Percentiles rank a stretch among this genome's conserved stretches.
Conservation (phyloP, 75 land plant species). For the Larix kaempferi region DNA sequence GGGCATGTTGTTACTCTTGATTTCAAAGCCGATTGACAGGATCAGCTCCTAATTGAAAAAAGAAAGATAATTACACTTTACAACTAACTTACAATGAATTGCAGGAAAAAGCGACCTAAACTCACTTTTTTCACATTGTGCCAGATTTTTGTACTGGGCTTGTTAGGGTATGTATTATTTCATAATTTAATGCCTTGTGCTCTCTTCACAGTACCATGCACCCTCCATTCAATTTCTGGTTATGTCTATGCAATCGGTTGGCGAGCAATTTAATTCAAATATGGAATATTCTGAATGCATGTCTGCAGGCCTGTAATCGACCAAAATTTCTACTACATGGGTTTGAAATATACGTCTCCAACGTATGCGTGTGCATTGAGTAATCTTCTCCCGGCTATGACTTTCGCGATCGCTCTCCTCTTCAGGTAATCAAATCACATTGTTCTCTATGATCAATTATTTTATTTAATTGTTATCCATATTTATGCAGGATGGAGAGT, state of each 20-base stretch:
- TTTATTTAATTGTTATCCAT: neutral
- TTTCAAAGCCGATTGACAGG: too few relatives aligned
- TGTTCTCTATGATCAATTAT: too few relatives aligned
- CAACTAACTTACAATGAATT: neutral
- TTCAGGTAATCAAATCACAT: constrained; percentile 23
- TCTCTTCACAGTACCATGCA: too few relatives aligned
- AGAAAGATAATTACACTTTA: too few relatives aligned
- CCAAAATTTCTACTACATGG: constrained; percentile 23
- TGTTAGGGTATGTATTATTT: neutral
- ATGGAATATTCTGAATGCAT: too few relatives aligned
- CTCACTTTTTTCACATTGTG: neutral
- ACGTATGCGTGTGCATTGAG: constrained; percentile 39
- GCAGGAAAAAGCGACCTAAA: neutral
- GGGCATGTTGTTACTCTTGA: too few relatives aligned
- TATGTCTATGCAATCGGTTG: too few relatives aligned
- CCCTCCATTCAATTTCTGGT: too few relatives aligned
- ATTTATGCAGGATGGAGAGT: constrained; percentile 23
- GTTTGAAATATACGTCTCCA: constrained; percentile 21
- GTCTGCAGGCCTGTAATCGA: too few relatives aligned
- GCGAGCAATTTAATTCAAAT: too few relatives aligned
- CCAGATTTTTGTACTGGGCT: neutral
- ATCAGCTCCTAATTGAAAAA: too few relatives aligned
- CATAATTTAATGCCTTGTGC: neutral
- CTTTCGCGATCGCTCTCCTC: constrained; percentile 38
- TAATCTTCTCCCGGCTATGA: constrained; percentile 43